Conservation (phyloP, 768 basidiomycete species). For the Agaricus sinodeliciosus region DNA sequence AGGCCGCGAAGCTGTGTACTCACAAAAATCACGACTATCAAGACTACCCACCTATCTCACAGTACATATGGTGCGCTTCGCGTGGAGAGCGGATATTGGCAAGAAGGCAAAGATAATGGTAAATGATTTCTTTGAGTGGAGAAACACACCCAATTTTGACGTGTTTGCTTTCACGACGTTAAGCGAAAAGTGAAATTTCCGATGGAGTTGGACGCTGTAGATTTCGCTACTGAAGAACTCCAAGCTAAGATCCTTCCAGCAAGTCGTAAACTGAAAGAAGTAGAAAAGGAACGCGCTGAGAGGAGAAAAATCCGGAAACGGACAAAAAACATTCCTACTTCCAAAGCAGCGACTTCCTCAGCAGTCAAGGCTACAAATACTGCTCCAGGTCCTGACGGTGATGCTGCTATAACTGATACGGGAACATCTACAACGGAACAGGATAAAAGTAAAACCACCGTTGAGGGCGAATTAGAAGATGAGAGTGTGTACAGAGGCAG, state of each 20-base stretch:
- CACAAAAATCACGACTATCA: conserved; percentile 71
- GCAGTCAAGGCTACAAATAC: conserved; percentile 17
- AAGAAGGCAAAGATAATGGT: conserved; percentile 99
- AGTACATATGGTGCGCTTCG: conserved; percentile 95
- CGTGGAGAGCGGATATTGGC: conserved; percentile 84
- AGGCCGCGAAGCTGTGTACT: conserved; percentile 77
- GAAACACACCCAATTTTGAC: background rate
- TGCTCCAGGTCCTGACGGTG: conserved; percentile 3
- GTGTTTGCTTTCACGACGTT: background rate
- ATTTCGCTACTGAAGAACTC: conserved; percentile 76
- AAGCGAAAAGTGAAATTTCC: conserved; percentile 92
- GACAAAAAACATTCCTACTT: conserved; percentile 42
- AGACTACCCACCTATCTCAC: conserved; percentile 81
- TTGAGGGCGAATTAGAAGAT: conserved; percentile 48
- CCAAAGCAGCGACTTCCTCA: conserved; percentile 20
- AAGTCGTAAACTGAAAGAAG: conserved; percentile 63
- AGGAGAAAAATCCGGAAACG: conserved; percentile 75
- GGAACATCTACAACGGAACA: conserved; percentile 17
- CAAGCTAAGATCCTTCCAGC: conserved; percentile 65
- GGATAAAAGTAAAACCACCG: conserved; percentile 22
- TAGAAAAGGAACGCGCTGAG: conserved; percentile 81
- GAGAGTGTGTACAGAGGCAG: conserved; percentile 57
- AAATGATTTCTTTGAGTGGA: conserved; percentile 9
- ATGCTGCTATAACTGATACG: conserved; percentile 13
- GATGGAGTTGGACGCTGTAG: conserved; percentile 79